A percentile compares a stretch with the other conserved stretches of the same genome.
Evolutionary conservation across 108 stramenopile genomes (phyloP).

Genomic region (Mediolabrus comicus): DNA sequence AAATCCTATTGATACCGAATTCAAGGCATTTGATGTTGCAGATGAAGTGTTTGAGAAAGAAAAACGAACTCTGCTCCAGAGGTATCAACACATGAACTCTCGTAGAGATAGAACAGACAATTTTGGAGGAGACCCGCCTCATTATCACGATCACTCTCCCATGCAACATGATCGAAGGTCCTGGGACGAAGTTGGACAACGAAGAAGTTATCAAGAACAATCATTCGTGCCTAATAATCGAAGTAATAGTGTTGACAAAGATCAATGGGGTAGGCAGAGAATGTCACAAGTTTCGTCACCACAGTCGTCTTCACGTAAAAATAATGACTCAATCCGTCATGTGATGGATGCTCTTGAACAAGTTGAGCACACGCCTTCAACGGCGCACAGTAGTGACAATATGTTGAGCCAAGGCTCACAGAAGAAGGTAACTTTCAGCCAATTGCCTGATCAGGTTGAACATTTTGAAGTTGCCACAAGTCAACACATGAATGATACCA

Average conservation of each 20-base stretch:
- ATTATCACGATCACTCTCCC: background rate
- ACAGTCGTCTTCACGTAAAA: background rate
- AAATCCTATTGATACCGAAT: conserved; percentile 43
- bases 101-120: background rate
- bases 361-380: background rate
- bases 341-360: conserved; percentile 2
- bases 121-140: background rate
- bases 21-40: conserved; percentile 24
- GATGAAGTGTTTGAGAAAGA: conserved; percentile 36
- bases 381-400: background rate
- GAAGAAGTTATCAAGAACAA: background rate
- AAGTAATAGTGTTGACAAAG: background rate
- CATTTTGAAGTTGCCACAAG: background rate
- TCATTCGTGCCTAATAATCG: background rate
- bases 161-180: background rate
- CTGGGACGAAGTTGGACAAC: conserved; percentile 10
- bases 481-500: background rate
- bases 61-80: conserved; percentile 22
- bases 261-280: conserved; percentile 32
- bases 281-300: conserved; percentile 17
- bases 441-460: background rate
- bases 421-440: background rate
- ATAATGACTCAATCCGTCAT: background rate
- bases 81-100: conserved; percentile 19
- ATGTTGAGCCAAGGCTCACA: background rate